Evolutionary conservation across 108 stramenopile species (phyloP), one percentile per base, ranked within the genome.

Genomic region (Cyclotella baltica): DNA sequence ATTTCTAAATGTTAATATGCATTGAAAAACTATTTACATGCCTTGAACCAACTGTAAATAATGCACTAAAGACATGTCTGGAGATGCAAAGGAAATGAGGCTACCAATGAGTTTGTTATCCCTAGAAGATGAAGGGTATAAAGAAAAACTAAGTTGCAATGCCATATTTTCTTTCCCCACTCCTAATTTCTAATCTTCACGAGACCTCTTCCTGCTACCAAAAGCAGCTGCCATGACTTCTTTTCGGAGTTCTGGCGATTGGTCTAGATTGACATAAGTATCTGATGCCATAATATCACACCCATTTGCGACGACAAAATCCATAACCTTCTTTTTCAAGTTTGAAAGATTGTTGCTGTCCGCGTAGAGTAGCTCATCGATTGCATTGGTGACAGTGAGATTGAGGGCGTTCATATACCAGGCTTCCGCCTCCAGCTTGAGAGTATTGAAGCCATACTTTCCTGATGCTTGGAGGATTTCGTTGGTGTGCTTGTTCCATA

Each of bases 391-490:
- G 16, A 47, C 47, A 10, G 73, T 57, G 43, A 77, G 16, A 3
- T 22, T 29, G 29, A 28, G 5, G 22, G 20, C n/a, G 1, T 62
- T 28, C 22, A 47, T 67, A 67, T 75, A 67, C 52, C 20, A 37
- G 22, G 74, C 48, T 68, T 79, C 78, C 16, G 78, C 73, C 43
- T 67, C 66, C 11, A 52, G 23, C 67, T 79, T 79, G 34, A 79
- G 66, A 13, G 55, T 30, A 23, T 65, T 51, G 25, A 74, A 23
- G 37, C 75, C 67, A 35, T 43, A 79, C 19, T 56, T 75, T 35
- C 75, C 73, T 31, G 78, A 64, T 20, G 73, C 78, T 27, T 75
- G 52, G 38, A 79, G 34, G 48, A 79, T 52, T n/a, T 74, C 56
- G 20, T 48, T 63, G 62, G 72, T 9, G 22, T 74, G 38, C 25